Evolutionary conservation across 352 stramenopile genomes (phyloP).

Genomic region (Stramenopiles sp.): DNA sequence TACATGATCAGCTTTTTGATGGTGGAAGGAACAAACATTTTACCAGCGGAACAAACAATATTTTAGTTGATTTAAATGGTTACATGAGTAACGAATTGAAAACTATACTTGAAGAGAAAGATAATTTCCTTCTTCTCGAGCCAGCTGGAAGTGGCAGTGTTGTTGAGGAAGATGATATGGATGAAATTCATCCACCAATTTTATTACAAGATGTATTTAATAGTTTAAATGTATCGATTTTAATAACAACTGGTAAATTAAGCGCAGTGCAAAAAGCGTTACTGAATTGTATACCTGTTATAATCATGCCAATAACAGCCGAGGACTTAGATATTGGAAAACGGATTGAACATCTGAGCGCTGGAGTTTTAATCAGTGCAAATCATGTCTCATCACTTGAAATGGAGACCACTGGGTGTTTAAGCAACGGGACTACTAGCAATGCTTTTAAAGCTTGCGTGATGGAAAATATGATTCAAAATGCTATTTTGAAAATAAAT

Average conservation of each 20-base stretch:
- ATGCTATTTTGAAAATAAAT: background rate
- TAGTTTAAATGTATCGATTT: background rate
- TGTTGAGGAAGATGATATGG: background rate
- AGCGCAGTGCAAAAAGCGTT: background rate
- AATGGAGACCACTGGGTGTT: background rate
- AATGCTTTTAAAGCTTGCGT: background rate
- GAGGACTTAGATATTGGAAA: background rate
- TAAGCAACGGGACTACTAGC: background rate
- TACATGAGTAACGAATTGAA: no score
- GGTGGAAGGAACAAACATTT: no score
- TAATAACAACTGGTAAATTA: background rate
- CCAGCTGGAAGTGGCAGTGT: no score
- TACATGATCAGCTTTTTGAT: background rate
- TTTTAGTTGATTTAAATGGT: no score
- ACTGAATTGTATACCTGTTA: background rate
- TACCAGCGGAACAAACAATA: no score
- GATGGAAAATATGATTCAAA: background rate
- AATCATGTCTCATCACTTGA: background rate
- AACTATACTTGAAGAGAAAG: background rate
- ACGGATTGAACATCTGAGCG: background rate
- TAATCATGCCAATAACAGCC: background rate
- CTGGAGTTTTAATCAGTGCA: background rate
- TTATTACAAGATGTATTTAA: background rate
- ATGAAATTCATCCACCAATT: background rate
- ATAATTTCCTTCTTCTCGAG: background rate